Evolutionary conservation across 176 grass and related monocot genomes (phyloP).

Genomic region (Chloris gayana): DNA sequence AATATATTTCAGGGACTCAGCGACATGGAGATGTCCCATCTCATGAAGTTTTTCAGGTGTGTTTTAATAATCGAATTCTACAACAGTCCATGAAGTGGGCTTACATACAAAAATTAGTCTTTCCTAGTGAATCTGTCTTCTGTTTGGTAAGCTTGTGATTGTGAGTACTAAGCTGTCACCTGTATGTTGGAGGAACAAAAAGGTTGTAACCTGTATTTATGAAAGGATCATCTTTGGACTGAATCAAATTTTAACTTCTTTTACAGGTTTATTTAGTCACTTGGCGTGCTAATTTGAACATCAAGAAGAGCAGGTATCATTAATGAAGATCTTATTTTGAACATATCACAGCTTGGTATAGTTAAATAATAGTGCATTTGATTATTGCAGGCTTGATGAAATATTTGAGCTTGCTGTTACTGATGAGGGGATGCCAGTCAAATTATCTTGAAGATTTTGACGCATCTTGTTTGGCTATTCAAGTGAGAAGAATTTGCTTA

Average conservation of each 20-base stretch:
- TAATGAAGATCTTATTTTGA: background rate
- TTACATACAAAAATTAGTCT: conserved; percentile 7
- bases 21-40: conserved; percentile 28
- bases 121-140: background rate
- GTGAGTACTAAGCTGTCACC: background rate
- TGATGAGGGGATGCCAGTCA: conserved; percentile 53
- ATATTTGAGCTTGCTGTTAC: conserved; percentile 58
- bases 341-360: background rate
- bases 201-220: conserved; percentile 1
- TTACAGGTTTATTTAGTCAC: conserved; percentile 65
- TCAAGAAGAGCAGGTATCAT: conserved; percentile 54
- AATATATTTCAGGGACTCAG: conserved; percentile 23
- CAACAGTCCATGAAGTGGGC: background rate
- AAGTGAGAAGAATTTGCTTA: conserved; percentile 16
- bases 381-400: conserved; percentile 52
- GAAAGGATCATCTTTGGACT: conserved; percentile 20
- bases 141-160: background rate
- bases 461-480: background rate
- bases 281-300: conserved; percentile 68
- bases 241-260: conserved; percentile 11
- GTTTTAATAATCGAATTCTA: conserved; percentile 12
- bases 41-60: conserved; percentile 73
- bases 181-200: background rate
- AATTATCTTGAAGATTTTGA: conserved; percentile 43
- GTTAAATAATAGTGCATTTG: background rate